Evolutionary conservation across 768 basidiomycete species (phyloP), one percentile per base, ranked within the genome.

Genomic region (Psilocybe tampanensis): DNA sequence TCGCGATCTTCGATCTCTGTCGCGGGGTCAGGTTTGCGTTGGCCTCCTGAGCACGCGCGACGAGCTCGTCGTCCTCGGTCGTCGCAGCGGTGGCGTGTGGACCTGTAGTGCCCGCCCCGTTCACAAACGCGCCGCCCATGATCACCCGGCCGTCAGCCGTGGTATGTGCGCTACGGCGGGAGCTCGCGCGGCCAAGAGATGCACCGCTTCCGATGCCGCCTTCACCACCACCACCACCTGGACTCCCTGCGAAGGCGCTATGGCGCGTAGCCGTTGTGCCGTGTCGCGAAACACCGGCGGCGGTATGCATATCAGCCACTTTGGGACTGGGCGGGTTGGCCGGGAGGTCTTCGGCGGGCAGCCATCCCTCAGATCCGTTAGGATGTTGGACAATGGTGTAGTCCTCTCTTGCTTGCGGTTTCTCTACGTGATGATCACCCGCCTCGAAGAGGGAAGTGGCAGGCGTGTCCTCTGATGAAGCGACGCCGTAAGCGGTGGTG

Each of bases 101-200:
- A 5, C 82, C 82, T 0, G 77, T 77, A 3, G 79, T 80, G 1
- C 81, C 82, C 8, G 84, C 80, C 1, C 86, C 86, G 44, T 78
- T 76, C 23, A 76, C 77, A 65, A 88, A 86, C 3, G 82, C 72
- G 15, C 72, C 72, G 5, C 72, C 76, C 18, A 63, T 59, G 12
- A 75, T 61, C 1, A 68, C 63, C 15, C 67, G 65, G 17, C 73
- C 74, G 29, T 75, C 73, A 12, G 60, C 53, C n/a, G 68, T 66
- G 26, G 70, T 74, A 58, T 75, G 72, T 5, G 71, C 63, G 51
- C 73, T 76, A 48, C 69, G 69, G 55, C 63, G 65, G 13, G 74
- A 72, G 22, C 51, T 58, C 4, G 71, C 59, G 21, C 62, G 64
- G 22, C 45, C 67, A 1, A 68, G 19, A 21, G 68, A 66, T 11